Conservation (phyloP, 352 stramenopile genomes). For the Pythium aquatile region DNA sequence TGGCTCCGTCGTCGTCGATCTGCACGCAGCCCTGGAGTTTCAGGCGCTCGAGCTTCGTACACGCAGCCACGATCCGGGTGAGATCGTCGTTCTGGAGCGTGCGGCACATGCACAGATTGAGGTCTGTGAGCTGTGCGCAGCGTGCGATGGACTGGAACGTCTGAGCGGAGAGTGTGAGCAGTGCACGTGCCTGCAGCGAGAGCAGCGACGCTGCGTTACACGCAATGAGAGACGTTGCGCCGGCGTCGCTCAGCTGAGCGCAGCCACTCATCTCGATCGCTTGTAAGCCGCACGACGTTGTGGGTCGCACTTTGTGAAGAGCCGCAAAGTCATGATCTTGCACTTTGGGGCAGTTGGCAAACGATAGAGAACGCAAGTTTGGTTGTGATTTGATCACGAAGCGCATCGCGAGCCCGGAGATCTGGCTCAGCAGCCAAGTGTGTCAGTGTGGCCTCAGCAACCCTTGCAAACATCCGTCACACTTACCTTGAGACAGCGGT, state of each 20-base stretch:
- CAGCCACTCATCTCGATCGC: conserved; percentile 55
- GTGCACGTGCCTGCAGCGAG: conserved; percentile 56
- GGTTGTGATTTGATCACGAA: conserved; percentile 59
- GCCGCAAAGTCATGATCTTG: conserved; percentile 40
- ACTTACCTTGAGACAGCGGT: conserved; percentile 65
- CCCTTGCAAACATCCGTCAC: too few relatives aligned
- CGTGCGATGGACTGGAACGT: conserved; percentile 63
- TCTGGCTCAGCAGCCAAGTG: conserved; percentile 25
- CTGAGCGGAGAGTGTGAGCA: conserved; percentile 47
- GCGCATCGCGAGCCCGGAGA: conserved; percentile 54
- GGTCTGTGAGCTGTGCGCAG: conserved; percentile 44
- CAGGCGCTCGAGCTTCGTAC: conserved; percentile 42
- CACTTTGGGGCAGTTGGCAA: conserved; percentile 65
- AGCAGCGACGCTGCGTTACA: conserved; percentile 50
- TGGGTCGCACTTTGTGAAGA: background rate
- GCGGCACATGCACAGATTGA: conserved; percentile 81
- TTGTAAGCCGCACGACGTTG: background rate
- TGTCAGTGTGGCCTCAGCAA: background rate
- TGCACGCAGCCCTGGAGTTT: conserved; percentile 62
- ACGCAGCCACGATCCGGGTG: conserved; percentile 38
- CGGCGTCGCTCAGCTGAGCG: conserved; percentile 43
- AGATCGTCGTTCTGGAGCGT: conserved; percentile 60
- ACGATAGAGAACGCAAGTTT: conserved; percentile 45
- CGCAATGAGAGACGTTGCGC: conserved; percentile 44
- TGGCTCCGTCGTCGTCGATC: conserved; percentile 60